These are phyloP conservation scores for Podaxis sp. DNA, from an alignment of 768 basidiomycete genomes.

Conservation along the genomic window DNA sequence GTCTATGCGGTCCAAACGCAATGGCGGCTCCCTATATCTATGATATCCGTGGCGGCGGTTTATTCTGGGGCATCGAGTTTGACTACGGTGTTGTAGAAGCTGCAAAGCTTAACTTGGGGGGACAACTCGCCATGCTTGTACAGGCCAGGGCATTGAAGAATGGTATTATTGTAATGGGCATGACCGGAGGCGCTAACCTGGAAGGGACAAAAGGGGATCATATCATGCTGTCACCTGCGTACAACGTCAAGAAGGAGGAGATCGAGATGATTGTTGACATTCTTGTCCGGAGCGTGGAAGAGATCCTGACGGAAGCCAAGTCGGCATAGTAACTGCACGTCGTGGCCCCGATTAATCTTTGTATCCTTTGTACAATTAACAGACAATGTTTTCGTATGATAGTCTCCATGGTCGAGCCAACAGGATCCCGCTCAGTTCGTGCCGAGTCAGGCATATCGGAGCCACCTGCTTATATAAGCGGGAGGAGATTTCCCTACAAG, in stretches of 20 bases:
- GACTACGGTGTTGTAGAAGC: slow-evolving; percentile 54
- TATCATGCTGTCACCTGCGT: slow-evolving; percentile 76
- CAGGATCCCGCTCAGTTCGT: neutral
- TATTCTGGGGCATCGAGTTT: slow-evolving; percentile 85
- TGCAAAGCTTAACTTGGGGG: slow-evolving; percentile 47
- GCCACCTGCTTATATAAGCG: slow-evolving; percentile 44
- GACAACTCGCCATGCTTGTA: slow-evolving; percentile 63
- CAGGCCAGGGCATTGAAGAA: slow-evolving; percentile 71
- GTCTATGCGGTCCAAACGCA: slow-evolving; percentile 55
- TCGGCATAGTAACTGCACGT: slow-evolving; percentile 13
- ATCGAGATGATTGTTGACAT: slow-evolving; percentile 66
- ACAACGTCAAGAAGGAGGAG: slow-evolving; percentile 71
- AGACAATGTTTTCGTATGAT: neutral
- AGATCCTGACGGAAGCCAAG: slow-evolving; percentile 45
- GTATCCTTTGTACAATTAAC: slow-evolving; percentile 12
- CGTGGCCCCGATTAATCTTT: slow-evolving; percentile 8
- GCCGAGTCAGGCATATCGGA: slow-evolving; percentile 14
- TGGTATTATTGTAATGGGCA: slow-evolving; percentile 70
- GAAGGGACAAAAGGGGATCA: slow-evolving; percentile 74
- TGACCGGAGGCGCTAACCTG: slow-evolving; percentile 66
- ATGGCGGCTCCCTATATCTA: slow-evolving; percentile 65
- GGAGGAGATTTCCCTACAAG: slow-evolving; percentile 34
- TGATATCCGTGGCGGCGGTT: slow-evolving; percentile 82
- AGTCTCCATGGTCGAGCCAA: neutral
- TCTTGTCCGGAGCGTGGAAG: slow-evolving; percentile 67